Conservation (phyloP, 1,284 basidiomycete species). For the Xerocomus amazonicus region DNA sequence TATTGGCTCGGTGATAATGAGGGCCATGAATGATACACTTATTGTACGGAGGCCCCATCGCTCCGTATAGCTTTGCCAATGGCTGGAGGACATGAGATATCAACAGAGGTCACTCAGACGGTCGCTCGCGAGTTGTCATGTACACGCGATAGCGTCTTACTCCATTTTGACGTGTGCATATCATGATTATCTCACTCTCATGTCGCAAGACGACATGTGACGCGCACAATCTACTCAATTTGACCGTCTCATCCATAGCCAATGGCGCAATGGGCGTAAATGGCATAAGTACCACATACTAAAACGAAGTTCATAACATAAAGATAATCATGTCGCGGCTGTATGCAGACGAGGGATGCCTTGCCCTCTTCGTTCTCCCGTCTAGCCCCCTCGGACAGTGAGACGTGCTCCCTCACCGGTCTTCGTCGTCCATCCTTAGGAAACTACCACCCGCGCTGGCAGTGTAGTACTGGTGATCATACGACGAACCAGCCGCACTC, state of each 20-base stretch:
- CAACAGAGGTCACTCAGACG: too few relatives aligned
- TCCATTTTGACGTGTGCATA: not conserved
- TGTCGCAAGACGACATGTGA: not conserved
- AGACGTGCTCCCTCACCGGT: not conserved
- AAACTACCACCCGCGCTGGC: conserved; percentile 16
- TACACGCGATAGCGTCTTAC: not conserved
- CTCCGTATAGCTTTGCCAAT: too few relatives aligned
- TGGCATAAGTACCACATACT: conserved; percentile 28
- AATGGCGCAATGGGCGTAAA: conserved; percentile 9
- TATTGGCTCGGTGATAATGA: too few relatives aligned
- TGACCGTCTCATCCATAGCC: not conserved
- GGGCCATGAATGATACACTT: too few relatives aligned
- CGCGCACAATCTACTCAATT: not conserved
- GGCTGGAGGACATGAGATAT: too few relatives aligned
- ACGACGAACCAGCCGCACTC: conserved; percentile 7
- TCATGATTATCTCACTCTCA: not conserved
- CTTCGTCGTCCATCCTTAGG: conserved; percentile 2
- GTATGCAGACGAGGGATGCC: too few relatives aligned
- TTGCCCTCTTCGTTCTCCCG: not conserved
- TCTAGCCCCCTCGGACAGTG: too few relatives aligned
- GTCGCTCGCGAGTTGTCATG: not conserved
- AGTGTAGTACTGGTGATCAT: conserved; percentile 15
- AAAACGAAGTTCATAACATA: conserved; percentile 26
- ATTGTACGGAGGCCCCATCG: too few relatives aligned
- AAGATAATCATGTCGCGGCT: conserved; percentile 17